phyloP scores from a whole-genome alignment of 2,329 filamentous ascomycete species.

The Colletotrichum somersetense region DNA sequence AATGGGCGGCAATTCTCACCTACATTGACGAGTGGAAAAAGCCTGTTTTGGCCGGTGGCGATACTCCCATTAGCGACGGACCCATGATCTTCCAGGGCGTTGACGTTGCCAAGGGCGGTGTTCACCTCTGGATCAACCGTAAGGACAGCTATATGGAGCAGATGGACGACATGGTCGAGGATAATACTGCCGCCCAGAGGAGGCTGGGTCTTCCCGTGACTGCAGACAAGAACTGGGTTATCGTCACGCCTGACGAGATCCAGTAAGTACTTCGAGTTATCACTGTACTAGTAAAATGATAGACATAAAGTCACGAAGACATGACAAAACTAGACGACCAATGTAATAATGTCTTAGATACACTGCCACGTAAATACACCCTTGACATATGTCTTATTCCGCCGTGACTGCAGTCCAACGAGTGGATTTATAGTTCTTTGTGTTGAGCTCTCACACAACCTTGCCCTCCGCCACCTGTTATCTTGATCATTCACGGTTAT shows the following conservation, averaged over 20 bases:
- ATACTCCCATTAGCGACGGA: constrained; percentile 58
- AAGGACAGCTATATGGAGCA: constrained; percentile 51
- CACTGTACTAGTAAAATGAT: background rate
- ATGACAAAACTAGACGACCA: background rate
- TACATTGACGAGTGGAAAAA: constrained; percentile 59
- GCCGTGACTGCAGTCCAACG: background rate
- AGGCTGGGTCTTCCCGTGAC: constrained; percentile 54
- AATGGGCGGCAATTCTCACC: constrained; percentile 57
- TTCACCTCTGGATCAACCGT: constrained; percentile 58
- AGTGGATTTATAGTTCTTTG: too few species aligned
- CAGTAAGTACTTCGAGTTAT: constrained; percentile 42
- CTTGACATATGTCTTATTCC: too few species aligned
- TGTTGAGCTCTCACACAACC: too few species aligned
- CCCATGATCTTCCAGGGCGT: constrained; percentile 61
- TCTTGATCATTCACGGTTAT: too few species aligned
- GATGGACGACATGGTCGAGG: constrained; percentile 54
- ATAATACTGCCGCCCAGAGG: constrained; percentile 51
- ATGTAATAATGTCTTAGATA: constrained; percentile 4
- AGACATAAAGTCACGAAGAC: background rate
- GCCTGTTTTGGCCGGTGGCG: constrained; percentile 57
- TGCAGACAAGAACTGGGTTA: constrained; percentile 60
- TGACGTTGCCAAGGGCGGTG: constrained; percentile 55
- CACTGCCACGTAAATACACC: too few species aligned
- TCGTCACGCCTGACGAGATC: constrained; percentile 56
- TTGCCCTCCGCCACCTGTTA: too few species aligned